These are phyloP conservation scores for Colletotrichum chlorophyti DNA, from an alignment of 2,329 filamentous ascomycete species.

Conservation along the genomic window DNA sequence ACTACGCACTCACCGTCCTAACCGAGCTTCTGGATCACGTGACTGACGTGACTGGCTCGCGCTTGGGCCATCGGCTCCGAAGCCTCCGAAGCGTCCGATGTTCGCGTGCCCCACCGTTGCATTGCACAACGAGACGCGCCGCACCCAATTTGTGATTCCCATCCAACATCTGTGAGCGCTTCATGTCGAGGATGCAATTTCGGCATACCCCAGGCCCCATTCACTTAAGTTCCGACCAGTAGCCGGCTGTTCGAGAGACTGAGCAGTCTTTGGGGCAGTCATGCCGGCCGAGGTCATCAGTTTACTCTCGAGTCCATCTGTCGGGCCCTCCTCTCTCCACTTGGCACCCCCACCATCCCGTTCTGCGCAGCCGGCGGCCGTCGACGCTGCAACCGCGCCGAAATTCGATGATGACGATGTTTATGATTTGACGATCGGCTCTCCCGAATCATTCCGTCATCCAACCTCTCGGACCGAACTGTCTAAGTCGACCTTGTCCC, in stretches of 20 bases:
- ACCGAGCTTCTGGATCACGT: neutral
- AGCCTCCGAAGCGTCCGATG: neutral
- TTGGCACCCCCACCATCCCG: constrained; percentile 4
- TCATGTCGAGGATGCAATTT: neutral
- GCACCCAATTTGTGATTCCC: neutral
- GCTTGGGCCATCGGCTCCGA: neutral
- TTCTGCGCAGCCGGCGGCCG: neutral
- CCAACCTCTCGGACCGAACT: neutral
- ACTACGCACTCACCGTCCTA: neutral
- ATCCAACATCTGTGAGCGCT: neutral
- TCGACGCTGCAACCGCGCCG: neutral
- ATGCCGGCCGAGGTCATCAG: constrained; percentile 45
- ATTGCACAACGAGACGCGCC: constrained; percentile 13
- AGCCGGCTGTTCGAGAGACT: too few species aligned
- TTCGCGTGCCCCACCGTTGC: neutral
- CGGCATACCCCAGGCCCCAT: neutral
- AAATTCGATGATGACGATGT: constrained; percentile 23
- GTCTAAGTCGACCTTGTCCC: neutral
- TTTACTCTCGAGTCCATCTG: constrained; percentile 40
- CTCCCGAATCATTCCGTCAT: neutral
- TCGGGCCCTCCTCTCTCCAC: neutral
- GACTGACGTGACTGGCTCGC: constrained; percentile 10
- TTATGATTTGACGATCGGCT: constrained; percentile 29
- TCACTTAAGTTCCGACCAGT: neutral
- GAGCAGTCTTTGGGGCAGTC: neutral